Evolutionary conservation across 2,329 filamentous ascomycete genomes (phyloP).

Genomic region (Pseudogymnoascus sp.): DNA sequence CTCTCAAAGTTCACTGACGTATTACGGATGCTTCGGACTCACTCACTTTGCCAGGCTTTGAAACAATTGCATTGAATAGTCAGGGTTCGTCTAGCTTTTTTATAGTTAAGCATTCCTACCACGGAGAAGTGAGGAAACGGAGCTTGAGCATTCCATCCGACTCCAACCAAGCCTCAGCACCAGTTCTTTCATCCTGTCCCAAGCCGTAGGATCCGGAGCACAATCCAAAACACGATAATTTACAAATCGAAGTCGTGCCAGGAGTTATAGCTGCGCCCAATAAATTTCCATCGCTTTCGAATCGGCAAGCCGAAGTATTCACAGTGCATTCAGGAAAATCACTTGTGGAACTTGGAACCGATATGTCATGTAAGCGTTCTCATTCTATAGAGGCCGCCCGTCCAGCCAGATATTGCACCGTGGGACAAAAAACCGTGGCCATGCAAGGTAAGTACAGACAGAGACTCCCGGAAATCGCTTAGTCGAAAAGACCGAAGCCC

Average conservation of each 20-base stretch:
- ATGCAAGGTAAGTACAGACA: slow-evolving; percentile 26
- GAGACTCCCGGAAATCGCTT: slow-evolving; percentile 32
- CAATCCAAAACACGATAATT: neutral
- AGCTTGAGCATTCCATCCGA: neutral
- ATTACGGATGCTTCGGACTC: neutral
- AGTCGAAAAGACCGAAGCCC: slow-evolving; percentile 73
- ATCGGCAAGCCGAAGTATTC: neutral
- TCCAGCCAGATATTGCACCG: slow-evolving; percentile 27
- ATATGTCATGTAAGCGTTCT: slow-evolving; percentile 17
- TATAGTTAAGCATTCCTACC: neutral
- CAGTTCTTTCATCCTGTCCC: slow-evolving; percentile 34
- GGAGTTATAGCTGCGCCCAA: neutral
- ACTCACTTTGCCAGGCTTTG: too few species aligned
- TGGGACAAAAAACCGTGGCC: slow-evolving; percentile 24
- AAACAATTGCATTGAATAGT: neutral
- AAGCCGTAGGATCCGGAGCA: slow-evolving; percentile 25
- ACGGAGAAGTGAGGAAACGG: neutral
- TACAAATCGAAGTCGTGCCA: neutral
- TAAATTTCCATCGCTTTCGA: neutral
- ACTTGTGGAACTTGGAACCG: slow-evolving; percentile 3
- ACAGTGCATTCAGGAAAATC: slow-evolving; percentile 6
- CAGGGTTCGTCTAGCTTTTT: neutral
- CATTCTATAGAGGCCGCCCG: slow-evolving; percentile 26
- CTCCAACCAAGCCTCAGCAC: neutral
- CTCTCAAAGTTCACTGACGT: neutral